Evolutionary conservation across 768 basidiomycete species (phyloP).

Genomic region (Podaxis sp.): DNA sequence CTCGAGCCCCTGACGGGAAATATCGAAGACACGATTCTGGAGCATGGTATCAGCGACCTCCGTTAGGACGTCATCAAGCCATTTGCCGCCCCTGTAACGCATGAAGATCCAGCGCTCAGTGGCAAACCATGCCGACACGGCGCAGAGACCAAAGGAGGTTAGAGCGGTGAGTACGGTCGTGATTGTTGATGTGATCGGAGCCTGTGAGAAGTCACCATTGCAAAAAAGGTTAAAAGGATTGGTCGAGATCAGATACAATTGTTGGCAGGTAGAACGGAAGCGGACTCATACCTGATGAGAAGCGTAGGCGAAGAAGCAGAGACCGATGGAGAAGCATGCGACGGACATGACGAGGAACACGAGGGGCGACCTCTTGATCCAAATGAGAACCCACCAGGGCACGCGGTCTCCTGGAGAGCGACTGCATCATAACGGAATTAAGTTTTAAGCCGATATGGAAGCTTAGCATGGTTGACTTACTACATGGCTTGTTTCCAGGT

Average conservation of each 20-base stretch:
- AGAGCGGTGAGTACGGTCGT: constrained; percentile 77
- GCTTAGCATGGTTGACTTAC: constrained; percentile 38
- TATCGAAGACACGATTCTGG: constrained; percentile 8
- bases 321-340: constrained; percentile 76
- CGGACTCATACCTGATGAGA: constrained; percentile 54
- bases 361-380: constrained; percentile 83
- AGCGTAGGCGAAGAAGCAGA: constrained; percentile 76
- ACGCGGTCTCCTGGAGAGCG: constrained; percentile 75
- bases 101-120: constrained; percentile 66
- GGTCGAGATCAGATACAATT: neutral
- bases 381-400: constrained; percentile 83
- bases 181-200: constrained; percentile 59
- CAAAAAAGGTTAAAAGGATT: neutral
- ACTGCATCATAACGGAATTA: constrained; percentile 30
- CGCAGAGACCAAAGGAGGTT: constrained; percentile 67
- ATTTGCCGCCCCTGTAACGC: constrained; percentile 63
- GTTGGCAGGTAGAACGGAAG: neutral
- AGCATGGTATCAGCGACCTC: constrained; percentile 35
- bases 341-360: constrained; percentile 84
- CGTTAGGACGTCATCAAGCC: constrained; percentile 60
- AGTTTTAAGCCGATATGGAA: constrained; percentile 6
- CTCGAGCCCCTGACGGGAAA: constrained; percentile 9
- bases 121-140: constrained; percentile 74
- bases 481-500: constrained; percentile 86
- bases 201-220: constrained; percentile 33